Base-by-base conservation (phyloP, 2,329 filamentous ascomycete genomes). In the Atkinsonella texensis region DNA sequence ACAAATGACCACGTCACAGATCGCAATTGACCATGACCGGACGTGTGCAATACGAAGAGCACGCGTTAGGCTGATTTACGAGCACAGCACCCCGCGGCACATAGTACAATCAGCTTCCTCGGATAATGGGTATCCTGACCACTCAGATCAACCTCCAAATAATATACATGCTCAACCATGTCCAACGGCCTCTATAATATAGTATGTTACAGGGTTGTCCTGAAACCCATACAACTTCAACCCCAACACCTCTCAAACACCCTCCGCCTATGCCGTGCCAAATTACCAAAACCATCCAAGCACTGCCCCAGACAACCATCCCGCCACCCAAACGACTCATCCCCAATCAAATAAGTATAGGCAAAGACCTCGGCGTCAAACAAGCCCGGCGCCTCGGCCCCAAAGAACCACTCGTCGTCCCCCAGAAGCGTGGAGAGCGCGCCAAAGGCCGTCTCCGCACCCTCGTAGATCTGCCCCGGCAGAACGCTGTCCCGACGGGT, bases 311-410 rank as follows among this genome's bases (percentile, higher is more conserved):
- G 68, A 50, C 74, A 71, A 54, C 75, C 76, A 52, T 87, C 80
- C 53, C 70, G 72, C 86, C 87, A 90, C 1, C 68, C 72, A 56
- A 89, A 56, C 8, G 55, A 54, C 61, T 81, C 75, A 54, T 86
- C 81, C 49, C 95, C 68, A 49, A 97, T 72, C 48, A 95, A 71
- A 65, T 94, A 81, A 0, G 87, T 90, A 67, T 96, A 98, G 3
- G 89, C 83, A 69, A 96, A 97, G 2, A 97, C 80, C 50, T 81
- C 82, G 7, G 91, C 90, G 68, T 98, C 93, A 59, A 97, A 91
- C 23, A 91, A 63, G 0, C 83, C 81, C 0, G 91, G 88, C 63
- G 32, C 66, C 48, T 52, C 65, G 63, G 54, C 60, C 23, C 63
- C 71, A 52, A 78, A 78, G 63, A 80, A 80, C 74, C 74, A 80